A percentile compares a stretch with the other conserved stretches of the same genome.
These are phyloP conservation scores for Phylloporus scabripes DNA, from an alignment of 768 basidiomycete species.

Conservation along the genomic window DNA sequence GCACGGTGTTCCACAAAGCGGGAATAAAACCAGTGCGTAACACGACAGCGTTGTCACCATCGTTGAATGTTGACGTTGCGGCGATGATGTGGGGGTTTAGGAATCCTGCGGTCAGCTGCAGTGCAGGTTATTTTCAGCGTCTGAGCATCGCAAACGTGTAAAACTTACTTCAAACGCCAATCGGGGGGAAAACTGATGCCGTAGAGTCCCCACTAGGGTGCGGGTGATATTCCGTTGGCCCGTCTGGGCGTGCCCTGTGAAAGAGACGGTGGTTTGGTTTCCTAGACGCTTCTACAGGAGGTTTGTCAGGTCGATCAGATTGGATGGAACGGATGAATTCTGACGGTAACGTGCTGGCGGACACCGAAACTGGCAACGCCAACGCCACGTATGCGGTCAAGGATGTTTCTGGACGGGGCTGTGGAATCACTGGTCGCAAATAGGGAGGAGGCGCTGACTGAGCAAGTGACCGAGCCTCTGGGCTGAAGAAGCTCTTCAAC, in stretches of 20 bases:
- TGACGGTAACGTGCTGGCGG: conserved; percentile 42
- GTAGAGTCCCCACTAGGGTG: conserved; percentile 62
- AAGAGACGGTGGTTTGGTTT: conserved; percentile 38
- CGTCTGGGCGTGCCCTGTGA: conserved; percentile 36
- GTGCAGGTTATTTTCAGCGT: conserved; percentile 11
- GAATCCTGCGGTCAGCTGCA: conserved; percentile 38
- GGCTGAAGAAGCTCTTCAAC: conserved; percentile 39
- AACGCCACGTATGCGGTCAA: conserved; percentile 35
- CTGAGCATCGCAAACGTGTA: conserved; percentile 14
- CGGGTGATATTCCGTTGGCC: conserved; percentile 25
- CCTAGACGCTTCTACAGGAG: conserved; percentile 42
- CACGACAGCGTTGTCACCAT: conserved; percentile 41
- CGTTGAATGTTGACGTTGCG: conserved; percentile 45
- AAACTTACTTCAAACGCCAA: conserved; percentile 40
- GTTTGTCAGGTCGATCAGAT: conserved; percentile 20
- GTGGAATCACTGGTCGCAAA: conserved; percentile 35
- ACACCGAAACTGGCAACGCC: conserved; percentile 33
- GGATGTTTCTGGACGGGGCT: conserved; percentile 23
- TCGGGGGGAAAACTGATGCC: conserved; percentile 71
- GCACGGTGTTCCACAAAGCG: conserved; percentile 24
- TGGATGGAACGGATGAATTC: conserved; percentile 11
- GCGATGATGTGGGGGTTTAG: conserved; percentile 38
- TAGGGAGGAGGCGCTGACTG: conserved; percentile 46
- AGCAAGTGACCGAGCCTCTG: conserved; percentile 40
- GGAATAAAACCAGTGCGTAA: conserved; percentile 37